Evolutionary conservation across 257 asterid genomes (phyloP), one percentile per base, ranked within the genome.

Genomic region (Solanum ahanhuiri): DNA sequence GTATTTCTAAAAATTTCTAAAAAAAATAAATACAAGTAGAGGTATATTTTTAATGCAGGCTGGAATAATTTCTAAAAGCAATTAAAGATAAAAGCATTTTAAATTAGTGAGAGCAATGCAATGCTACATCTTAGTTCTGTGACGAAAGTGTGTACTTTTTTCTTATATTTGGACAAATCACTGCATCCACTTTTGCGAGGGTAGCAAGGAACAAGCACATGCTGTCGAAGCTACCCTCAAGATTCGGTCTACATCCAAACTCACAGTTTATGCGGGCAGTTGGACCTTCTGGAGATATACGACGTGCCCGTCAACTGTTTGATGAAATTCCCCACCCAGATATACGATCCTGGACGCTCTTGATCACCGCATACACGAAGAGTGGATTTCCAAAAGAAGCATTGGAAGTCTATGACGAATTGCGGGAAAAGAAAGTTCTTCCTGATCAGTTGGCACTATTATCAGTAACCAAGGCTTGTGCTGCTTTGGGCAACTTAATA

Each of bases 401-500:
- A 84, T 30, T 89, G 33, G 25, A 84, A 33, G 83, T 89, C 51
- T 89, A 87, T 51, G 15, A 86, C 1, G 81, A 89, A 45, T 83
- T 89, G 33, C 79, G 77, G 10, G 10, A 17, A 51, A 79, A 18
- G 69, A 87, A 70, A 25, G 43, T 84, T 23, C 54, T 5, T 85
- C 91, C 91, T 31, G 91, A 89, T 82, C 82, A 85, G 30, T 60
- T 87, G 39, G 89, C 89, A n/a, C 45, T 89, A 20, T 48, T 89
- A 48, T 87, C 91, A 4, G 89, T 73, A 30, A 77, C 86, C 84
- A 87, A 45, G 69, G 87, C 85, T 41, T 87, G 91, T 87, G 88
- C 88, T 81, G 82, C 86, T 45, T 87, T 90, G 22, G 86, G 90
- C 76, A 94, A 93, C 89, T 63, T 94, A 60, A 82, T 22, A 23